Percentiles rank a stretch among this genome's conserved stretches.
Conservation (phyloP, 352 stramenopile species). For the Plasmopara viticola region DNA sequence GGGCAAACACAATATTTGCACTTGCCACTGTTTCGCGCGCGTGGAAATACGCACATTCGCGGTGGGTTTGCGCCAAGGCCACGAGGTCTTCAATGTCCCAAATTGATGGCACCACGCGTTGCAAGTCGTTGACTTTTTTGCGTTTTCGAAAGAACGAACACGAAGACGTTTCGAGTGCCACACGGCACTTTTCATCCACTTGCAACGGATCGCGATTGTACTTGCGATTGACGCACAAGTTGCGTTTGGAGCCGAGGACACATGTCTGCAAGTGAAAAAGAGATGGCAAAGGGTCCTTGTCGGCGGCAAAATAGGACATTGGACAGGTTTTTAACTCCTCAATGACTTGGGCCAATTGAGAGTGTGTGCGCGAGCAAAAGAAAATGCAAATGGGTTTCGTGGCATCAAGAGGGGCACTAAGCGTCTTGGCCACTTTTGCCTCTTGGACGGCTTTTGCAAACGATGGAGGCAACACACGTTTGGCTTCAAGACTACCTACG, state of each 20-base stretch:
- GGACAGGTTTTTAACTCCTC: conserved; percentile 77
- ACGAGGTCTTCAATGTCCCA: conserved; percentile 87
- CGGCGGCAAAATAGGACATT: conserved; percentile 36
- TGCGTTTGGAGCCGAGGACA: conserved; percentile 69
- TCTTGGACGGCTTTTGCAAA: conserved; percentile 7
- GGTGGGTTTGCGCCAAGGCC: conserved; percentile 57
- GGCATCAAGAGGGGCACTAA: conserved; percentile 29
- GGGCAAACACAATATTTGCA: conserved; percentile 79
- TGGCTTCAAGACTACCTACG: conserved; percentile 13
- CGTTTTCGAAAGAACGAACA: conserved; percentile 34
- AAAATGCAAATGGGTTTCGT: conserved; percentile 40
- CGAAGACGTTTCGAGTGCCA: conserved; percentile 24
- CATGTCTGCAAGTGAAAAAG: conserved; percentile 55
- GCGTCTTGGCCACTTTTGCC: conserved; percentile 7
- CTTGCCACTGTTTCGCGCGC: conserved; percentile 38
- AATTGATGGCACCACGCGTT: conserved; percentile 42
- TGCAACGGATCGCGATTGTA: conserved; percentile 51
- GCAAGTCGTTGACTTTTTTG: conserved; percentile 32
- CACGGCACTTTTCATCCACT: conserved; percentile 74
- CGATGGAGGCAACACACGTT: conserved; percentile 20
- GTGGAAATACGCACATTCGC: conserved; percentile 79
- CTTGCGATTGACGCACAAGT: conserved; percentile 75
- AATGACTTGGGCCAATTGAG: conserved; percentile 75
- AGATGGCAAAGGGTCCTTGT: too few species aligned
- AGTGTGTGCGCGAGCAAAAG: conserved; percentile 87